A percentile compares a stretch with the other conserved stretches of the same genome.
These are phyloP conservation scores for Dichotomopilus funicola DNA, from an alignment of 2,329 filamentous ascomycete species.

Conservation along the genomic window DNA sequence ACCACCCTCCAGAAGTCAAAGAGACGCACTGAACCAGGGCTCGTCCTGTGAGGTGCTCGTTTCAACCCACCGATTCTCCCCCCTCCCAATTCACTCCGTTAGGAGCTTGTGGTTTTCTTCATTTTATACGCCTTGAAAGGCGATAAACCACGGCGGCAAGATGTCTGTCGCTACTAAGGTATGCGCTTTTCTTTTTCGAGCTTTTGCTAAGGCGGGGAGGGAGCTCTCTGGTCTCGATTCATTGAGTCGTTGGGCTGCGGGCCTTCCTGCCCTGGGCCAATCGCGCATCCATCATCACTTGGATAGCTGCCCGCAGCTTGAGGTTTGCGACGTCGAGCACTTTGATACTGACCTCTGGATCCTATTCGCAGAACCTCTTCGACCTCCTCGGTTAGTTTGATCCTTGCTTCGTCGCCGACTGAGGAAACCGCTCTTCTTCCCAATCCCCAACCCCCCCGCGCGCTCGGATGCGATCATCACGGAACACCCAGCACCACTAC, in stretches of 20 bases:
- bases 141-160: conserved; percentile 39
- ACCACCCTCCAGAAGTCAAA: conserved; percentile 13
- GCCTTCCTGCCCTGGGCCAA: background rate
- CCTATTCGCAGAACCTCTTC: conserved; percentile 72
- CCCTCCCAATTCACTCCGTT: conserved; percentile 6
- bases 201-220: background rate
- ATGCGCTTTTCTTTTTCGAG: conserved; percentile 26
- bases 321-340: background rate
- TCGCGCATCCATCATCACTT: conserved; percentile 1
- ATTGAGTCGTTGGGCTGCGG: background rate
- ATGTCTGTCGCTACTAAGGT: conserved; percentile 60
- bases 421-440: background rate
- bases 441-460: background rate
- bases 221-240: background rate
- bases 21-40: conserved; percentile 18
- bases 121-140: conserved; percentile 35
- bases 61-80: conserved; percentile 17
- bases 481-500: too few species aligned
- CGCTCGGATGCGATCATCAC: background rate
- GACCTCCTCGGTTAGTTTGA: conserved; percentile 83
- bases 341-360: conserved; percentile 23
- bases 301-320: background rate
- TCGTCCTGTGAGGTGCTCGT: conserved; percentile 17
- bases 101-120: conserved; percentile 23
- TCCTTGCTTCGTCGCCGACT: background rate